These are phyloP conservation scores for Sugiyamaella novakii DNA, from an alignment of 1,139 yeast species.

Conservation along the genomic window DNA sequence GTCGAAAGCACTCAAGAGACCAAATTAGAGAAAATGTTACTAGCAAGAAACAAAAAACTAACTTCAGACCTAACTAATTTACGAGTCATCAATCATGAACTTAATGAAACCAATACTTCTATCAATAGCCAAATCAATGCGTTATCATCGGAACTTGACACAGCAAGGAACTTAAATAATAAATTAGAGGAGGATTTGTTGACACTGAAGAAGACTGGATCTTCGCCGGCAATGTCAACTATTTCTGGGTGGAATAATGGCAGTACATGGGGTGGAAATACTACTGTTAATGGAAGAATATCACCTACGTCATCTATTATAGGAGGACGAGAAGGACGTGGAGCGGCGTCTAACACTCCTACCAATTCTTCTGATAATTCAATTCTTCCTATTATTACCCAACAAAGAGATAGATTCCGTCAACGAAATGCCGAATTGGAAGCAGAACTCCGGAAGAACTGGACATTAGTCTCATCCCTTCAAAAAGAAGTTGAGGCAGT, in stretches of 20 bases:
- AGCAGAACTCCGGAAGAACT: slow-evolving; percentile 68
- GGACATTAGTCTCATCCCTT: slow-evolving; percentile 57
- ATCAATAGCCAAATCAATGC: slow-evolving; percentile 46
- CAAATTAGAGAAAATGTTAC: slow-evolving; percentile 47
- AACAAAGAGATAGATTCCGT: slow-evolving; percentile 91
- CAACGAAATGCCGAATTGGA: slow-evolving; percentile 80
- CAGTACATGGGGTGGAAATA: slow-evolving; percentile 19
- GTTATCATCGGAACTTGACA: slow-evolving; percentile 48
- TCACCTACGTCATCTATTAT: slow-evolving; percentile 31
- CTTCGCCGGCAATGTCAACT: slow-evolving; percentile 58
- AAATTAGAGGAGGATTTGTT: slow-evolving; percentile 73
- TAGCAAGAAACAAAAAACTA: slow-evolving; percentile 62
- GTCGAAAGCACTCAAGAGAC: slow-evolving; percentile 20
- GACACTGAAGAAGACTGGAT: slow-evolving; percentile 33
- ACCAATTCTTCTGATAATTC: slow-evolving; percentile 44
- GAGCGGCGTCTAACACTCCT: slow-evolving; percentile 17
- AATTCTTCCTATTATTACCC: slow-evolving; percentile 84
- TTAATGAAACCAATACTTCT: slow-evolving; percentile 44
- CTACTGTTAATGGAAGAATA: slow-evolving; percentile 14
- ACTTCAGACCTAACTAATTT: slow-evolving; percentile 60
- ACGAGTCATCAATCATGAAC: slow-evolving; percentile 55
- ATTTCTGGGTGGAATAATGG: slow-evolving; percentile 42
- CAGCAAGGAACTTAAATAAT: slow-evolving; percentile 50
- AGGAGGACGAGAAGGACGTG: slow-evolving; percentile 23
- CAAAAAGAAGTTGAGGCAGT: slow-evolving; percentile 64